Evolutionary conservation across 306 rosid genomes (phyloP).

Genomic region (Begonia loranthoides): DNA sequence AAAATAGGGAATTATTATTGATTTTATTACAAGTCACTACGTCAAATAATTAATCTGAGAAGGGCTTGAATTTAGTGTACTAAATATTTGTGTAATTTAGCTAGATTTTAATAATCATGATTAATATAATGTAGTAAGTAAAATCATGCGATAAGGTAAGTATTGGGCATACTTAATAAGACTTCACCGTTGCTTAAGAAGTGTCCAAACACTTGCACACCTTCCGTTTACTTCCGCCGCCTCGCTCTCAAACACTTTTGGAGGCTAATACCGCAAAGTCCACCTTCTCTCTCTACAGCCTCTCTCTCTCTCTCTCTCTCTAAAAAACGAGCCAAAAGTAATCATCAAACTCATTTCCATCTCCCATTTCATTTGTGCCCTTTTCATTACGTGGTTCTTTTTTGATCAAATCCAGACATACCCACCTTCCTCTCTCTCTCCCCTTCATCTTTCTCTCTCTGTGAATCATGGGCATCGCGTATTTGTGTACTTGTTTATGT

Average conservation of each 20-base stretch:
- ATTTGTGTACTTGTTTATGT: too few relatives aligned
- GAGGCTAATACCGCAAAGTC: background rate
- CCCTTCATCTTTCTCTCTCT: background rate
- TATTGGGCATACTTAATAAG: too few relatives aligned
- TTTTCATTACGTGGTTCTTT: background rate
- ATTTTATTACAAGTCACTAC: too few relatives aligned
- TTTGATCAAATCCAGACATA: background rate
- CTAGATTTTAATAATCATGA: too few relatives aligned
- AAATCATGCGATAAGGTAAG: too few relatives aligned
- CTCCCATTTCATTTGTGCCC: background rate
- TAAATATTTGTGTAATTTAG: too few relatives aligned
- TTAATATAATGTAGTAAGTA: too few relatives aligned
- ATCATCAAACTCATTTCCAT: background rate
- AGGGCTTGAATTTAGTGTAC: too few relatives aligned
- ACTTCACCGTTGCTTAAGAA: constrained; percentile 1
- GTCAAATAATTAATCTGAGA: too few relatives aligned
- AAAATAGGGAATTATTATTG: too few relatives aligned
- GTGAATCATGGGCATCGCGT: too few relatives aligned
- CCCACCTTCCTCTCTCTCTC: constrained; percentile 1
- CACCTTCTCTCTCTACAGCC: background rate
- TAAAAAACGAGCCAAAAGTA: background rate
- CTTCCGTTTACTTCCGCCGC: constrained; percentile 1
- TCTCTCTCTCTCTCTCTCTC: background rate
- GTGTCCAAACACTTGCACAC: background rate
- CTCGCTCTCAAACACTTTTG: background rate